Percentiles rank a stretch among this genome's conserved stretches.
phyloP scores from a whole-genome alignment of 2,329 filamentous ascomycete genomes.

The Fusarium acutatum region DNA sequence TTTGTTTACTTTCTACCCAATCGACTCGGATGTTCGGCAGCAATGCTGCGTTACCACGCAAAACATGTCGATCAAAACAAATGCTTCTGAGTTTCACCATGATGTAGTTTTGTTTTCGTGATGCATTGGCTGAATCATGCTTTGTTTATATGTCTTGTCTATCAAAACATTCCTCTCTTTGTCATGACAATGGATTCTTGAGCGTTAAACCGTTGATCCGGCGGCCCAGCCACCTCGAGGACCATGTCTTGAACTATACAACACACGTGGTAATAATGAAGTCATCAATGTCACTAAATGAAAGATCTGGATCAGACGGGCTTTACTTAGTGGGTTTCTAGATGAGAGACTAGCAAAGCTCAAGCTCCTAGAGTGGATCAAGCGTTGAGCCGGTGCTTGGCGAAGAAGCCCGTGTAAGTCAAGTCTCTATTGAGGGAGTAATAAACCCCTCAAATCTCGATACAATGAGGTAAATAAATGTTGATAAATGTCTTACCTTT shows the following conservation, averaged over 20 bases:
- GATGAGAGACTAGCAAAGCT: neutral
- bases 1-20: constrained; percentile 27
- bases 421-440: neutral
- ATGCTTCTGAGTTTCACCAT: constrained; percentile 10
- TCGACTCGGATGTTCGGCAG: constrained; percentile 11
- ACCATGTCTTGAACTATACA: neutral
- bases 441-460: constrained; percentile 16
- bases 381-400: constrained; percentile 7
- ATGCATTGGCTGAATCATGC: neutral
- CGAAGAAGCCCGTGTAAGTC: constrained; percentile 6
- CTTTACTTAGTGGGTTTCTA: neutral
- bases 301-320: neutral
- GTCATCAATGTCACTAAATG: constrained; percentile 12
- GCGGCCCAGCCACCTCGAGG: neutral
- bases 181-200: constrained; percentile 5
- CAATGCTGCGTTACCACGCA: neutral
- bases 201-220: constrained; percentile 2
- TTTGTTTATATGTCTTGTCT: neutral
- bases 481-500: neutral
- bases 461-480: constrained; percentile 13
- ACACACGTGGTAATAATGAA: constrained; percentile 23
- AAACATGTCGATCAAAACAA: neutral
- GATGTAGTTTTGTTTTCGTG: neutral
- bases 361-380: neutral
- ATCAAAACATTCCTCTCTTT: neutral